Evolutionary conservation across 108 stramenopile genomes (phyloP), one percentile per base, ranked within the genome.

Genomic region (Cyclotella choctawhatcheeana): DNA sequence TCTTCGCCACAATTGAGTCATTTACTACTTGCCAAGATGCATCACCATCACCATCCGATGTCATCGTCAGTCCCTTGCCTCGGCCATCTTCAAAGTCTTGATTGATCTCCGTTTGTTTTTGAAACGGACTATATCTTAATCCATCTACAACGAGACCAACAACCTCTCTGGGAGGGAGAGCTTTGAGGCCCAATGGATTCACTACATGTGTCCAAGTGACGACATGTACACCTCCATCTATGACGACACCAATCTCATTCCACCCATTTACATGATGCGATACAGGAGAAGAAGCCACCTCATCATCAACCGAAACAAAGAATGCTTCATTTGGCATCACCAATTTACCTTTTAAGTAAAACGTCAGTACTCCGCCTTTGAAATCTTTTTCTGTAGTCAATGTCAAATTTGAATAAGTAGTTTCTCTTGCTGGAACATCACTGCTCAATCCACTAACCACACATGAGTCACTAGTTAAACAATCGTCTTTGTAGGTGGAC

Each of bases 101-200:
- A 16, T 18, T 44, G 17, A 18, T 44, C 12, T 45, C 30, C 2
- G 47, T 34, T 25, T 43, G 8, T 12, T 40, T 40, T 40, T 40
- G 37, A 25, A 79, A 72, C n/a, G 78, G 78, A 14, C 33, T 63
- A 17, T 48, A 60, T 13, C 71, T 61, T 12, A 79, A 30, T 34
- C 72, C 65, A 52, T 79, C 78, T 52, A 79, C 65, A 21, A 21
- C 58, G 21, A 79, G 51, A 13, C 54, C 71, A 12, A 14, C n/a
- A 5, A 31, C 50, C 12, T 22, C 77, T 29, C 29, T 8, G 1
- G 33, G 25, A 2, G 78, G 78, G 21, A 72, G 51, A 1, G 56
- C 40, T 22, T 79, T 58, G 44, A 79, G 20, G 13, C 58, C 51
- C 2, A 79, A 66, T 48, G 78, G 78, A 68, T 79, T 79, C 13